phyloP scores from a whole-genome alignment of 306 rosid species.

The Sophora flavescens region DNA sequence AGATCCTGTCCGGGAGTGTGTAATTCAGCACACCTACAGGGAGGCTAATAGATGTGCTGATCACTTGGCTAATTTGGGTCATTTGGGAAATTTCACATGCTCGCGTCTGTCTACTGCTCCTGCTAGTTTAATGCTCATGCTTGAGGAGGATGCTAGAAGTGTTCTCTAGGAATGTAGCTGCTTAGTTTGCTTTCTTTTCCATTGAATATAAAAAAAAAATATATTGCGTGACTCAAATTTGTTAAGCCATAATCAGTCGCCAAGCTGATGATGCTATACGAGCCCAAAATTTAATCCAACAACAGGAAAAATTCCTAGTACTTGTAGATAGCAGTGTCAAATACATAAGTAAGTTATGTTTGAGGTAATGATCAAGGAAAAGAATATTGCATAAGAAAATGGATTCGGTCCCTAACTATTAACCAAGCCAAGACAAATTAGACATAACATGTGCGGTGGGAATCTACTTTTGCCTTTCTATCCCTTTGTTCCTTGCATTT shows the following conservation, averaged over 20 bases:
- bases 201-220: too few relatives aligned
- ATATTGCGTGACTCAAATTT: slow-evolving; percentile 3
- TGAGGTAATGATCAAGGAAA: slow-evolving; percentile 52
- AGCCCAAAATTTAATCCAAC: slow-evolving; percentile 8
- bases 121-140: too few relatives aligned
- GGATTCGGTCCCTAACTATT: slow-evolving; percentile 44
- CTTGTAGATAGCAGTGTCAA: slow-evolving; percentile 39
- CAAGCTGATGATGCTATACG: not conserved
- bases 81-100: too few relatives aligned
- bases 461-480: slow-evolving; percentile 68
- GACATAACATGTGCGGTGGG: slow-evolving; percentile 69
- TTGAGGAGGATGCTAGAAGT: too few relatives aligned
- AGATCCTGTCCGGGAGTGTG: too few relatives aligned
- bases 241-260: slow-evolving; percentile 21
- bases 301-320: slow-evolving; percentile 4
- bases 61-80: too few relatives aligned
- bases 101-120: too few relatives aligned
- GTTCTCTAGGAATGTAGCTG: too few relatives aligned
- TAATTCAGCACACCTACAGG: too few relatives aligned
- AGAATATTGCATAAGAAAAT: slow-evolving; percentile 39
- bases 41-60: too few relatives aligned
- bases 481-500: slow-evolving; percentile 71
- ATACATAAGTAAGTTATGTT: slow-evolving; percentile 42
- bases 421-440: slow-evolving; percentile 65
- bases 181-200: too few relatives aligned